Base-by-base conservation (phyloP, 2,329 filamentous ascomycete genomes). In the Cytospora paraplurivora region DNA sequence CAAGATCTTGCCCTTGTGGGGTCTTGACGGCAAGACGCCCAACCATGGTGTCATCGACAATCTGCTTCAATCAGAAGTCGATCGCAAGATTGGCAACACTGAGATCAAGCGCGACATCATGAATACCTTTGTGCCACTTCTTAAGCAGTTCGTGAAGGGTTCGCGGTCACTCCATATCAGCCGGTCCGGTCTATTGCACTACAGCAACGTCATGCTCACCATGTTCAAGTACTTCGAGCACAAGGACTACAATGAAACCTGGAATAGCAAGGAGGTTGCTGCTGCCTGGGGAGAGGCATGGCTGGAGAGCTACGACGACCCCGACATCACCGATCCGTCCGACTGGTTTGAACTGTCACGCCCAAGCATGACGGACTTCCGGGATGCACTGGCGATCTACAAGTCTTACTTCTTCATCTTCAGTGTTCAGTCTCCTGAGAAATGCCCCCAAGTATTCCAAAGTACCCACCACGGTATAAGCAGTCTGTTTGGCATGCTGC, bases 391-490 rank as follows among this genome's bases (percentile, higher is more conserved):
- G 56, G 71, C 72, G 53, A 70, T 77, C 62, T 77, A 75, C 68
- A 71, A 74, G 60, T 76, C 81, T 38, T 82, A 77, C 64, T 76
- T 82, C 59, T 81, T 85, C 75, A 83, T 86, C 66, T 85, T 85
- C 73, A 83, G 82, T 1, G 82, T 85, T 51, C 81, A 81, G 4
- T 79, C 85, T 12, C 83, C 83, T 0, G 82, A 85, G 53, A 80
- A 81, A 65, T 81, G 84, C 33, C 85, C 85, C 0, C 78, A 78
- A n/a, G 82, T 87, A 4, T 87, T 87, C 71, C 85, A 88, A 71
- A 84, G 84, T 35, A 86, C 85, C 3, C 85, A 88, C 68, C 85
- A 88, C 72, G 84, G 82, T 64, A 83, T 85, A 50, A 83, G 83
- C 60, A 84, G 83, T 6, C 81, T 85, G 0, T 87, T 87, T 63